Base-by-base conservation (phyloP, 768 basidiomycete species). In the Trametes elegans region DNA sequence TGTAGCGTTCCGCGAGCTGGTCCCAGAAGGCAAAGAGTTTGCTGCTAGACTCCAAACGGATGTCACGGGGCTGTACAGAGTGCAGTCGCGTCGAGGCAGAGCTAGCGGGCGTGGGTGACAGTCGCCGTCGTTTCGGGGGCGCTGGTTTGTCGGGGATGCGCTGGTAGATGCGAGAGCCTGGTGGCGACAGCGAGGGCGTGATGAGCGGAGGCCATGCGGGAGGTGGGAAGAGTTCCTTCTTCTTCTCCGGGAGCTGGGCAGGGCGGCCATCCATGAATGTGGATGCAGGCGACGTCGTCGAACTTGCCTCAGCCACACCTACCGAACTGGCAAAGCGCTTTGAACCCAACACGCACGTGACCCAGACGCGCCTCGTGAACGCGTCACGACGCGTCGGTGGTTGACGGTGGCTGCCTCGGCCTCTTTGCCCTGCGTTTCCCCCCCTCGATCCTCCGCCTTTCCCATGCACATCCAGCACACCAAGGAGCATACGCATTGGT, bases 11-110 rank as follows among this genome's bases (percentile, higher is more conserved):
- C 3, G 80, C 88, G 3, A 92, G 79, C 47, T 80, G 75, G 24
- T 79, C 74, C 89, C 90, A 90, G 13, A 80, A 72, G 60, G 80
- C 77, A 21, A 82, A 71, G 32, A 90, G 72, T 3, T 84, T 82
- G 61, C 74, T 69, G 5, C 77, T 74, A 0, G 81, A 81, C 7
- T 79, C 84, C 49, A 81, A 75, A 39, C 85, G 76, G 31, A 81
- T 82, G 31, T 78, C 75, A 48, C 58, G 31, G 34, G 48, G 31
- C 23, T 40, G 53, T 2, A 62, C 32, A 16, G 63, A 60, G 3
- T 63, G 57, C 6, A 62, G 55, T 2, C 64, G 50, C 14, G 59
- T 26, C 2, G 63, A 63, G 21, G 64, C 58, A 13, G 69, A 61
- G 13, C 57, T 59, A 11, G 68, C 64, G 4, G 78, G 74, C 7